phyloP scores from a whole-genome alignment of 495 filamentous ascomycete genomes.

The Cenococcum geophilum region DNA sequence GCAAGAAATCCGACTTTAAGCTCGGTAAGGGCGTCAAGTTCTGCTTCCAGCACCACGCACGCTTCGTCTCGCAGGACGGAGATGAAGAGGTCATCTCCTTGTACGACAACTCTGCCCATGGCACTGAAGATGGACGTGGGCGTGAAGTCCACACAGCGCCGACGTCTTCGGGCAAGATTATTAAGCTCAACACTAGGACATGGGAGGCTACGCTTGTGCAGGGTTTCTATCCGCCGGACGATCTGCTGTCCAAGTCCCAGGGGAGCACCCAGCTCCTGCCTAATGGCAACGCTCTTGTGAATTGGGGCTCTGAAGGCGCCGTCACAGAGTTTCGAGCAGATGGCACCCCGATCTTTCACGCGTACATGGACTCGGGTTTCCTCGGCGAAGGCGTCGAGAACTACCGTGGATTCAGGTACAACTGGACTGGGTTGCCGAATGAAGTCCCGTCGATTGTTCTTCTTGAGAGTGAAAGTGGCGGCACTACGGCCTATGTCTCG shows the following conservation, averaged over 20 bases:
- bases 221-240: slow-evolving; percentile 35
- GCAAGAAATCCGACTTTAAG: slow-evolving; percentile 43
- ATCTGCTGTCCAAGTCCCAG: slow-evolving; percentile 41
- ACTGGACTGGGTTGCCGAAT: slow-evolving; percentile 26
- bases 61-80: slow-evolving; percentile 32
- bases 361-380: slow-evolving; percentile 17
- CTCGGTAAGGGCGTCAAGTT: slow-evolving; percentile 45
- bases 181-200: slow-evolving; percentile 41
- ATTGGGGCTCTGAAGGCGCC: slow-evolving; percentile 45
- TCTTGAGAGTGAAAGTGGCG: slow-evolving; percentile 25
- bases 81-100: slow-evolving; percentile 32
- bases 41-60: slow-evolving; percentile 51
- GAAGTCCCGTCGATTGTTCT: slow-evolving; percentile 34
- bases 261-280: slow-evolving; percentile 45
- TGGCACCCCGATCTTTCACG: slow-evolving; percentile 25
- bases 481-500: slow-evolving; percentile 39
- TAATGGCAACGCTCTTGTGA: slow-evolving; percentile 45
- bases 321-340: slow-evolving; percentile 45
- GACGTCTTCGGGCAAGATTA: slow-evolving; percentile 41
- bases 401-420: slow-evolving; percentile 28
- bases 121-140: slow-evolving; percentile 17
- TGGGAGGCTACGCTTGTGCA: slow-evolving; percentile 40
- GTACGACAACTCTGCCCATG: slow-evolving; percentile 40
- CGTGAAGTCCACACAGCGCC: slow-evolving; percentile 15
- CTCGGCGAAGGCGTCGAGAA: slow-evolving; percentile 21